A percentile compares a stretch with the other conserved stretches of the same genome.
phyloP scores from a whole-genome alignment of 805 yeast species.

The Nakazawaea peltata region DNA sequence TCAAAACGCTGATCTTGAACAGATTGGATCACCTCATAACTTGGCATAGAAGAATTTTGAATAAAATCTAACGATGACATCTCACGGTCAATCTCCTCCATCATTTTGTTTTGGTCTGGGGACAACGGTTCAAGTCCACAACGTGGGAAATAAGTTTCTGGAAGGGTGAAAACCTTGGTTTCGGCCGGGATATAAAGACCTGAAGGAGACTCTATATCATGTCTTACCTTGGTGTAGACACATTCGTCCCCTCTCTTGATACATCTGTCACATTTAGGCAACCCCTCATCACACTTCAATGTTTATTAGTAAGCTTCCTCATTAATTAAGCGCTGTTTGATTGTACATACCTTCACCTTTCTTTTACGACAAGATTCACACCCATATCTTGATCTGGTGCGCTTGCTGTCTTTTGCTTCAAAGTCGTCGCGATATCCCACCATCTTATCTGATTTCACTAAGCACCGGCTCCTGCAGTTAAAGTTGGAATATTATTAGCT shows the following conservation, averaged over 20 bases:
- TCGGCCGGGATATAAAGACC: no score
- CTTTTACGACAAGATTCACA: slow-evolving; percentile 5
- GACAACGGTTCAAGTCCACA: no score
- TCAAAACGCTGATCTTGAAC: background rate
- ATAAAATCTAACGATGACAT: background rate
- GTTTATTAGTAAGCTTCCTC: background rate
- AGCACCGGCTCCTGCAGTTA: no score
- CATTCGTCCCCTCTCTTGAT: slow-evolving; percentile 4
- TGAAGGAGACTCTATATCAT: no score
- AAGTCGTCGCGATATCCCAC: no score
- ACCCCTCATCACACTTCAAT: slow-evolving; percentile 6
- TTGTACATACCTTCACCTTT: slow-evolving; percentile 7
- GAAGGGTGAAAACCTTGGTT: no score
- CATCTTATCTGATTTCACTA: no score
- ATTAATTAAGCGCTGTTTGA: background rate
- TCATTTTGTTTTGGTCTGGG: background rate
- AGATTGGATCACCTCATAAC: no score
- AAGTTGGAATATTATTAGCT: no score
- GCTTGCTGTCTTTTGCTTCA: background rate
- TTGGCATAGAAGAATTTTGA: no score
- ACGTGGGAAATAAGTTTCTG: no score
- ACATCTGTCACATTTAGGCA: slow-evolving; percentile 4
- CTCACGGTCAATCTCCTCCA: background rate
- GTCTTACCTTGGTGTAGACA: slow-evolving; percentile 1
- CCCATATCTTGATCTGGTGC: slow-evolving; percentile 2